Conservation (phyloP, 371 early-diverging fungal species). For the Actinomucor elegans region DNA sequence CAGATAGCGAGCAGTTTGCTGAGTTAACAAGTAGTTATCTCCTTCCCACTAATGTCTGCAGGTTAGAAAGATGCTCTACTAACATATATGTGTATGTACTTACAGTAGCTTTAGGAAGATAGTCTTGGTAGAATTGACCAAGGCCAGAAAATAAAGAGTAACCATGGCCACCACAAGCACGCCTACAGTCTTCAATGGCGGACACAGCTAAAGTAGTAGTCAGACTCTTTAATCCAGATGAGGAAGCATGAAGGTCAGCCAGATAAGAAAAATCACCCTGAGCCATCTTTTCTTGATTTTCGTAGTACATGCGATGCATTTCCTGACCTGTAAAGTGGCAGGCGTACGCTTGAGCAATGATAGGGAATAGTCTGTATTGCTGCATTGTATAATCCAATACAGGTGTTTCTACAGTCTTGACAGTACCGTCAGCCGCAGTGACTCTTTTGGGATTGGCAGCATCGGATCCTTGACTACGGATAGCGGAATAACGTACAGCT, state of each 20-base stretch:
- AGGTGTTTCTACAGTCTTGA: constrained; percentile 61
- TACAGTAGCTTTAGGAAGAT: constrained; percentile 74
- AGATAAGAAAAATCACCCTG: constrained; percentile 71
- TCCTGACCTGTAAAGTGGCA: constrained; percentile 75
- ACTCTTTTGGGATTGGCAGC: constrained; percentile 48
- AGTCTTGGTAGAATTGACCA: constrained; percentile 68
- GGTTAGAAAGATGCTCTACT: too few relatives aligned
- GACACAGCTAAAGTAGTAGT: constrained; percentile 71
- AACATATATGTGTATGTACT: not conserved
- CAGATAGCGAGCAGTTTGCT: constrained; percentile 77
- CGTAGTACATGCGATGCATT: constrained; percentile 67
- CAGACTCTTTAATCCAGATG: constrained; percentile 84
- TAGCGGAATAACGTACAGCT: constrained; percentile 75
- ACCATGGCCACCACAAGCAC: constrained; percentile 89
- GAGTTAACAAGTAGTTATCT: constrained; percentile 80
- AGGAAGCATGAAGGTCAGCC: constrained; percentile 82
- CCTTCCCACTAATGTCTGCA: constrained; percentile 68
- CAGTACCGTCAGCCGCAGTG: constrained; percentile 21
- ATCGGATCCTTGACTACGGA: constrained; percentile 82
- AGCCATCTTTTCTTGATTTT: constrained; percentile 65
- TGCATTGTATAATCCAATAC: constrained; percentile 82
- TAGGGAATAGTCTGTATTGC: constrained; percentile 78
- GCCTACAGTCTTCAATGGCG: constrained; percentile 79
- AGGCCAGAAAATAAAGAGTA: constrained; percentile 82
- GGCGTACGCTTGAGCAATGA: constrained; percentile 79